A percentile compares a stretch with the other conserved stretches of the same genome.
Conservation (phyloP, 176 grass and related monocot species). For the Cymbopogon citratus region DNA sequence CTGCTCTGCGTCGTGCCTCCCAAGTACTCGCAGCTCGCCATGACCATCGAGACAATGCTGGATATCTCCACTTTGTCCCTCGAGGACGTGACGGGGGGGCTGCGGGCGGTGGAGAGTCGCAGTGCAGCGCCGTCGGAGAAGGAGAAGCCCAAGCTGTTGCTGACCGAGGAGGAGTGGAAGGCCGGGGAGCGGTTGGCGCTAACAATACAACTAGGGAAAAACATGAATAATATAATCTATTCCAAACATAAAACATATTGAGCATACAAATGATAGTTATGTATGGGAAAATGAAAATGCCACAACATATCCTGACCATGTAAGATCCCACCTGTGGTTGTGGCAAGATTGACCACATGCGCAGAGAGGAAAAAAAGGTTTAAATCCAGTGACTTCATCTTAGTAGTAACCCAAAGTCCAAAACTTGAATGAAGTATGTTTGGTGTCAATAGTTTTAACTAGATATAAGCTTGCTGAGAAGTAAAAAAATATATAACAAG, state of each 20-base stretch:
- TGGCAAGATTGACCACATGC: neutral
- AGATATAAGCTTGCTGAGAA: conserved; percentile 1
- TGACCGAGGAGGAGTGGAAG: no score
- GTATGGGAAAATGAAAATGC: neutral
- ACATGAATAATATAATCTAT: neutral
- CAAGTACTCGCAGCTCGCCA: no score
- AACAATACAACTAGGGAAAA: no score
- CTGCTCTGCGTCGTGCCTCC: no score
- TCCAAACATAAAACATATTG: neutral
- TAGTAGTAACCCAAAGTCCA: neutral
- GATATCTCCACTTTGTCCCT: no score
- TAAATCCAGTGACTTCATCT: conserved; percentile 1
- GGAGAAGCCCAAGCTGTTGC: no score
- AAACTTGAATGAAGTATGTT: no score
- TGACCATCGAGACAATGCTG: no score
- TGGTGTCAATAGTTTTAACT: conserved; percentile 16
- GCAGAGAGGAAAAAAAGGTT: neutral
- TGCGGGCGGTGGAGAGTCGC: no score
- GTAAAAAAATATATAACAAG: neutral
- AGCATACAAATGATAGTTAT: neutral
- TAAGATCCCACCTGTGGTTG: neutral
- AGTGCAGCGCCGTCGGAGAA: no score
- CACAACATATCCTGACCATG: neutral
- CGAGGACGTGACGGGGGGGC: no score
- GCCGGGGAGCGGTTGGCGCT: no score